Evolutionary conservation across 2,329 filamentous ascomycete genomes (phyloP), one percentile per base, ranked within the genome.

Genomic region (Fusarium anthophilum): DNA sequence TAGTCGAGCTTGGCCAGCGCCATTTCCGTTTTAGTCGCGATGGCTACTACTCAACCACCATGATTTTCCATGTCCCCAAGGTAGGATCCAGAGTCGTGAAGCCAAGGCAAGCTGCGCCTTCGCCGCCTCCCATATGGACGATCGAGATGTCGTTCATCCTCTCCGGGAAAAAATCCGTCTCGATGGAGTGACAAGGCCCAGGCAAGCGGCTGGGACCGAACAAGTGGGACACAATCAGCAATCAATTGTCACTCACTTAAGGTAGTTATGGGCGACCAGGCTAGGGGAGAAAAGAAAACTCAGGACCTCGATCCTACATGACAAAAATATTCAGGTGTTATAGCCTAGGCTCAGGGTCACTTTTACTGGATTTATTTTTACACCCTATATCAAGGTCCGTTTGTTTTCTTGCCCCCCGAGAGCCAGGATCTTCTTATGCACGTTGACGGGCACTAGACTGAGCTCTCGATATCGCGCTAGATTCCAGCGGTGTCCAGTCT

Each of bases 31-130:
- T 55, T 63, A 74, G 70, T 73, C 62, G 70, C 66, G 54, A 71
- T 74, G 50, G 56, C 71, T 74, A 70, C 70, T 53, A 32, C 63
- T 73, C 69, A 67, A 73, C 75, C 74, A 77, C 70, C 73, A 74
- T 50, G 66, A 54, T 56, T 72, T 73, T 66, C 62, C 54, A 32
- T 50, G 22, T 15, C 6, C 45, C 24, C 18, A 48, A 22, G 45
- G 26, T 28, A 50, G 26, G 53, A 24, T 24, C 53, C 58, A 48
- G 47, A 73, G 57, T 58, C 35, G 44, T 32, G 53, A 50, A 44
- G 39, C 43, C 43, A 44, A 50, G 57, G 11, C n/a, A 32, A 26
- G 24, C 32, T 47, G 44, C 45, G 56, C 39, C 66, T 54, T 54
- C 35, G 48, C 22, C 35, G 35, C 51, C 51, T 51, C 55, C 15